Base-by-base conservation (phyloP, 1,284 basidiomycete species). In the Apiotrichum veenhuisii region DNA sequence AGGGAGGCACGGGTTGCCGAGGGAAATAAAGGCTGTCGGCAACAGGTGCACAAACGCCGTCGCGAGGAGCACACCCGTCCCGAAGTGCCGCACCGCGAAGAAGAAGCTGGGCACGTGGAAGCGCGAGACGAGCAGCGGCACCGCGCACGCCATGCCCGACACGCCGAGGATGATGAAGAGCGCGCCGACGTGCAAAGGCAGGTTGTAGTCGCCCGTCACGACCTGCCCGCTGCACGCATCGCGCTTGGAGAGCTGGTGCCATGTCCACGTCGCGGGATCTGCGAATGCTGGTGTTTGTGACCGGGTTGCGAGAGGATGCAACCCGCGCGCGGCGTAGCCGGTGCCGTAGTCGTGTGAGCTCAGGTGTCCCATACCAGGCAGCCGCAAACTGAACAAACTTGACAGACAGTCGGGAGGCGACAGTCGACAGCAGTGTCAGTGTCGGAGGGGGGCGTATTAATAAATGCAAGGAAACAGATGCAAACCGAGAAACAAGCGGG, bases 91-190 rank as follows among this genome's bases (percentile, higher is more conserved):
- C 5, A 49, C 47, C 14, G 47, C 25, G 47, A 49, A 49, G 47
- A 49, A 49, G 34, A 49, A 49, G 34, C 34, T 17, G 34, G 30
- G 47, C 33, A 49, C 37, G 34, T 33, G 47, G 47, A 49, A 49
- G 22, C 34, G 47, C 20, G 47, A 37, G 12, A 49, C 34, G 22
- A 49, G 17, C 20, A 37, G 47, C n/a, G 47, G 47, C 3, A 49
- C 3, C 23, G 47, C 47, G 36, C 47, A 49, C 36, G 47, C 47
- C 5, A 34, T 23, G 23, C 47, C 47, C 14, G 47, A 49, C 34
- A 49, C 47, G 47, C 47, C 47, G 34, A 49, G 34, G 47, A 49
- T 49, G 47, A 49, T 49, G 47, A 49, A 49, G 47, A 49, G 47
- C 20, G 47, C 47, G 5, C 30, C 47, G 36, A 49, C 34, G 23